Evolutionary conservation across 495 filamentous ascomycete species (phyloP), one percentile per base, ranked within the genome.

Genomic region (Podospora pseudoanserina): DNA sequence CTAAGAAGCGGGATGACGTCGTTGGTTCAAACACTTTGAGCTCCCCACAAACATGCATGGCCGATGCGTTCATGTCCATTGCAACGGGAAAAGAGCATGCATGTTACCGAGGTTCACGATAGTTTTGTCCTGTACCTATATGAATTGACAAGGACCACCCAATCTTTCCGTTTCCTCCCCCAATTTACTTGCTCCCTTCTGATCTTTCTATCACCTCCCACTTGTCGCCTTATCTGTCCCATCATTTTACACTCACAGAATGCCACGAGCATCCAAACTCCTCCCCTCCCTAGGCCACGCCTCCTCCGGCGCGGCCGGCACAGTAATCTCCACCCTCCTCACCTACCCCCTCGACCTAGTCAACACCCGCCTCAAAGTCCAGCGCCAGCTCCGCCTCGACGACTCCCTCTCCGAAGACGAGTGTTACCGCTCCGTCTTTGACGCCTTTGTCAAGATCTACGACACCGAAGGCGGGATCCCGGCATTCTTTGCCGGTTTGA

Each of bases 261-360:
- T 69, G 85, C 66, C 70, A 5, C 16, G 55, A 19, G 55, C 55
- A 63, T 70, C 64, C 20, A 72, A 68, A 61, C 70, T 86, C 7
- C 86, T 97, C n/a, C 91, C 93, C 64, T 90, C 92, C 5, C 81
- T 96, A n/a, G 92, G 92, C 20, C 94, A 97, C 82, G 94, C 94
- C 62, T 75, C 91, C 23, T 90, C 93, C 19, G 93, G 93, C 62
- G 88, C 91, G 30, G 82, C 88, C 16, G 93, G 92, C 18, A 89
- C 92, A 3, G 89, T 92, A 13, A 85, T 96, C 63, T 93, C 93
- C 3, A 94, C 93, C 73, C 78, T 94, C 61, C 78, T 87, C 57
- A 87, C 90, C 11, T 96, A 97, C 76, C 94, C 94, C 2, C 85
- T 97, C 27, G 90, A 91, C 74, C 84, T 96, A n/a, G 88, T 94